Evolutionary conservation across 176 grass and related monocot species (phyloP).

Genomic region (Guadua angustifolia): DNA sequence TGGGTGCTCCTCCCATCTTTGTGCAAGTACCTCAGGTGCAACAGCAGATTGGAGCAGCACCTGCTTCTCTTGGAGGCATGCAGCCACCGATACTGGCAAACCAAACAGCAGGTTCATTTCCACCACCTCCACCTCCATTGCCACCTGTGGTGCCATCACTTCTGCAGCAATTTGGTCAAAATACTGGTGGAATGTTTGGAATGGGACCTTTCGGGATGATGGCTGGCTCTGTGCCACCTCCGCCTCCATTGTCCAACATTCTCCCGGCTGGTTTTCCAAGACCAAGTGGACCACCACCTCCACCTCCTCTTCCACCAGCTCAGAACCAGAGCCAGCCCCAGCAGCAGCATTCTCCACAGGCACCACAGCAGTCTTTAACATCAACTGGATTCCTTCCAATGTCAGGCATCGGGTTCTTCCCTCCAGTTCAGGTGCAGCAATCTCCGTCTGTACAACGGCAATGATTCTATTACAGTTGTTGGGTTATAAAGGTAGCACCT

Average conservation of each 20-base stretch:
- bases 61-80: constrained; percentile 45
- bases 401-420: constrained; percentile 70
- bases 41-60: constrained; percentile 46
- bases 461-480: constrained; percentile 36
- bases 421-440: constrained; percentile 69
- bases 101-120: constrained; percentile 51
- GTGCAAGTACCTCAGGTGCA: constrained; percentile 51
- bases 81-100: constrained; percentile 45
- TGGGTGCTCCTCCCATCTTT: constrained; percentile 52
- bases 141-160: constrained; percentile 62
- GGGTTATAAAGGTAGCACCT: constrained; percentile 43
- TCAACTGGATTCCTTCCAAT: constrained; percentile 68
- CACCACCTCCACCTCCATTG: constrained; percentile 64
- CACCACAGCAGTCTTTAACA: constrained; percentile 53
- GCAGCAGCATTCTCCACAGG: constrained; percentile 66
- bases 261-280: constrained; percentile 45
- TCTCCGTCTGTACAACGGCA: constrained; percentile 75
- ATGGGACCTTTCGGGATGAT: constrained; percentile 60
- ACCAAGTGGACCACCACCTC: constrained; percentile 52
- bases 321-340: constrained; percentile 64
- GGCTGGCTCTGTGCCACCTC: constrained; percentile 57
- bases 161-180: constrained; percentile 67
- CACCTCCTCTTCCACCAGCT: constrained; percentile 45
- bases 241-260: constrained; percentile 53
- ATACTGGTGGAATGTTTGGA: constrained; percentile 55